Base-by-base conservation (phyloP, 2,329 filamentous ascomycete genomes). In the Alternaria infectoria region DNA sequence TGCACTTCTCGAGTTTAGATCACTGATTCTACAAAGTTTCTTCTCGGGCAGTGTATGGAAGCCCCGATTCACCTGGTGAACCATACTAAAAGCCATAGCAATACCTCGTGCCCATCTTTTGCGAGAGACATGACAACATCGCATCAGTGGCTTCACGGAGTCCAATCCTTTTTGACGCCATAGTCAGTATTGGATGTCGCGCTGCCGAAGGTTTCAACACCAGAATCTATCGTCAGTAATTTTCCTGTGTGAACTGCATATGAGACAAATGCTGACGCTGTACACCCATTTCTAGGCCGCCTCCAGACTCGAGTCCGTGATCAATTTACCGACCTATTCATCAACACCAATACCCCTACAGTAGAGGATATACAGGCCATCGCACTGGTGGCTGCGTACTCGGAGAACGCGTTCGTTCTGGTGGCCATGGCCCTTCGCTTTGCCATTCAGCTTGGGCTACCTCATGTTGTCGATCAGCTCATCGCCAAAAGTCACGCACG, bases 321-420 rank as follows among this genome's bases (percentile, higher is more conserved):
- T 32, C 81, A 83, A 59, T 62, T 84, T n/a, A 83, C 86, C 9
- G 83, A 83, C 36, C 72, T 83, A 0, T 79, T 85, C 3, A 81
- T 85, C 15, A 77, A 82, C 43, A 77, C 77, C 4, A 74, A 74
- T 3, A 61, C 80, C 2, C 79, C 79, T 12, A 79, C 76, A 8
- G 57, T 87, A 0, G 86, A 87, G 61, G 84, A 83, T 0, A 74
- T 87, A 0, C 86, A 88, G 59, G 84, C 86, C 4, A 76, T 88
- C 7, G 72, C 87, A 0, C 76, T 87, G 2, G 80, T 84, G 52
- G 84, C 85, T 0, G 85, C 84, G 58, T 88, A 87, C 64, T 83
- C 83, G 0, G 80, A 86, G 5, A 85, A 87, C 56, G 80, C 85
- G 0, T 85, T 83, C 8, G 69, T 87, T 1, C 74, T 87, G 0